Percentiles rank a stretch among this genome's conserved stretches.
phyloP scores from a whole-genome alignment of 1,284 basidiomycete genomes.

The Marasmius sp. region DNA sequence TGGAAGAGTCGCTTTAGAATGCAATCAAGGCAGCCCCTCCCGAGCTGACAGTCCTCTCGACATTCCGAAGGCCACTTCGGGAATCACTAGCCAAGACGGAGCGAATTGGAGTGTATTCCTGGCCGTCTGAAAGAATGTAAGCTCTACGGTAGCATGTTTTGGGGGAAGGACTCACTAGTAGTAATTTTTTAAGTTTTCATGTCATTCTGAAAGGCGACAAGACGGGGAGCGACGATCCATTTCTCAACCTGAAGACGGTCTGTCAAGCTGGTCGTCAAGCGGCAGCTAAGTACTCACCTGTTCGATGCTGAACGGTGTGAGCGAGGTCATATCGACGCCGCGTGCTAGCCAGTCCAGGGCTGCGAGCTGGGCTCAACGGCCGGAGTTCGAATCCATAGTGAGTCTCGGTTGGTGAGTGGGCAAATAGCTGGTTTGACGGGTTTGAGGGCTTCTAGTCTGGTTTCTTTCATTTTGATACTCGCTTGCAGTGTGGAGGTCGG shows the following conservation, averaged over 20 bases:
- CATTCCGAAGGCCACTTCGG: neutral
- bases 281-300: neutral
- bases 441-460: too few relatives aligned
- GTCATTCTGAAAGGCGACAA: neutral
- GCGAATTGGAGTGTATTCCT: neutral
- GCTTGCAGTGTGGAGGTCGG: too few relatives aligned
- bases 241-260: neutral
- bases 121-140: neutral
- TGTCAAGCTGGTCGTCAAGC: neutral
- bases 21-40: neutral
- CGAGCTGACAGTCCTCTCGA: neutral
- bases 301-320: constrained; percentile 1
- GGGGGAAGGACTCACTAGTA: neutral
- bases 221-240: neutral
- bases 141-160: neutral
- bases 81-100: neutral
- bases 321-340: constrained; percentile 1
- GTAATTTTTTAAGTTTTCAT: neutral
- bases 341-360: neutral
- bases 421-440: too few relatives aligned
- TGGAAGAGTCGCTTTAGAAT: neutral
- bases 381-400: too few relatives aligned
- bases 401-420: too few relatives aligned
- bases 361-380: neutral
- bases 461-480: too few relatives aligned